A percentile compares a stretch with the other conserved stretches of the same genome.
These are phyloP conservation scores for Cercis canadensis DNA, from an alignment of 306 rosid species.

Conservation along the genomic window DNA sequence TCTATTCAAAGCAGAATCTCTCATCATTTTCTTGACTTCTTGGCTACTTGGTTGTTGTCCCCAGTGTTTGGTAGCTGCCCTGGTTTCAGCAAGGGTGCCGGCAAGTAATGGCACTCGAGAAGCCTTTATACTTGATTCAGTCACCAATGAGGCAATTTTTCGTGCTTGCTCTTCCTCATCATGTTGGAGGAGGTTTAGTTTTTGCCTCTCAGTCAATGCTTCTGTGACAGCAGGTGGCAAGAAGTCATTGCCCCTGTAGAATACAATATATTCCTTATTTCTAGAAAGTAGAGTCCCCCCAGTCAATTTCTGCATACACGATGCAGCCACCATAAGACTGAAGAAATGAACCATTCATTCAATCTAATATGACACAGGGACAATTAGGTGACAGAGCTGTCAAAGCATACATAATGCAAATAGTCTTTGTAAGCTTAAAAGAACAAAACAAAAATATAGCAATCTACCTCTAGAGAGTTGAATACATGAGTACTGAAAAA, in stretches of 20 bases:
- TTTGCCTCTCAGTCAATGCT: constrained; percentile 68
- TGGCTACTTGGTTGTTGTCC: constrained; percentile 60
- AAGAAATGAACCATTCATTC: constrained; percentile 25
- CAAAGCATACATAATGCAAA: constrained; percentile 17
- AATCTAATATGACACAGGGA: constrained; percentile 23
- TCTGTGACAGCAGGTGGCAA: constrained; percentile 72
- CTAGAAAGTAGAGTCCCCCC: constrained; percentile 91
- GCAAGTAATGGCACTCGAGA: constrained; percentile 63
- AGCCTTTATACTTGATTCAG: constrained; percentile 49
- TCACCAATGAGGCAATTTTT: constrained; percentile 50
- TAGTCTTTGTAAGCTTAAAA: constrained; percentile 24
- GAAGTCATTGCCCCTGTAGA: constrained; percentile 91
- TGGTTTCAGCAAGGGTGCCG: constrained; percentile 92
- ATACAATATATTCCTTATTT: constrained; percentile 88
- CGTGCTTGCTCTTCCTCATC: constrained; percentile 84
- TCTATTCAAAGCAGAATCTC: constrained; percentile 66
- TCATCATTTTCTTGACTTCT: constrained; percentile 70
- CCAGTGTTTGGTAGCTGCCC: constrained; percentile 88
- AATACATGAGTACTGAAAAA: constrained; percentile 16
- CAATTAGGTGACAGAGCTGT: constrained; percentile 12
- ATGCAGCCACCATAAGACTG: constrained; percentile 39
- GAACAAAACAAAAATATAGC: constrained; percentile 3
- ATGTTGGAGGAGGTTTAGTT: constrained; percentile 64
- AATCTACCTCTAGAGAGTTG: constrained; percentile 19
- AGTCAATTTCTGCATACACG: constrained; percentile 75